Conservation (phyloP, 331 rosid genomes). For the Malus hybrid region DNA sequence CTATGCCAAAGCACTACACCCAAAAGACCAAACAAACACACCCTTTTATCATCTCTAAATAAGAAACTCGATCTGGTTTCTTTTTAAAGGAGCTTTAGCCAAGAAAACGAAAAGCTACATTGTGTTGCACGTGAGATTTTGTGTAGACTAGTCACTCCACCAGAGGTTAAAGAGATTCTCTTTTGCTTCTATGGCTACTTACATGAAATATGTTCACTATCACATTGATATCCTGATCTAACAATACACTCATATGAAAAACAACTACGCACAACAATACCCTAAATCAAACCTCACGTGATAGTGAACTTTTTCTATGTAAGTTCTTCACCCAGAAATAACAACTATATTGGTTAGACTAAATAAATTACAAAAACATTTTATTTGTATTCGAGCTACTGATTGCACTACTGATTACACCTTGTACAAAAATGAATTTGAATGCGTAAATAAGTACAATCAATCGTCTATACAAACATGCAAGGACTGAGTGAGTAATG, state of each 20-base stretch:
- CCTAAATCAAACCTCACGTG: too few relatives aligned
- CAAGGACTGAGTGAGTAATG: too few relatives aligned
- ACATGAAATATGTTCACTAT: too few relatives aligned
- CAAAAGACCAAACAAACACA: constrained; percentile 41
- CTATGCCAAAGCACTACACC: constrained; percentile 11
- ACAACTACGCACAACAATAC: too few relatives aligned
- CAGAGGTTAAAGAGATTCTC: constrained; percentile 27
- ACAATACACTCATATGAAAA: too few relatives aligned
- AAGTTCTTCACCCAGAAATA: background rate
- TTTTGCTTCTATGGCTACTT: background rate
- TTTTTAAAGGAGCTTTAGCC: constrained; percentile 18
- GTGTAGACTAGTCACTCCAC: constrained; percentile 28
- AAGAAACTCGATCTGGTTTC: constrained; percentile 10
- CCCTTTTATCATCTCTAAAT: constrained; percentile 34
- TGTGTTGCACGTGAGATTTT: constrained; percentile 55
- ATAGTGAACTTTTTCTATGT: too few relatives aligned
- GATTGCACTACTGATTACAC: background rate
- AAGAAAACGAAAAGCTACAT: constrained; percentile 46
- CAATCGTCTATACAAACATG: background rate
- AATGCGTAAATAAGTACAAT: background rate
- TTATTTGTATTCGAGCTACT: background rate
- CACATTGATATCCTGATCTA: too few relatives aligned
- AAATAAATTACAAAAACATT: background rate
- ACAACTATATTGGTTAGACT: background rate
- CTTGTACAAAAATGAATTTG: background rate